Evolutionary conservation across 2,329 filamentous ascomycete species (phyloP).

Genomic region (Sphaerulina vaccinii): DNA sequence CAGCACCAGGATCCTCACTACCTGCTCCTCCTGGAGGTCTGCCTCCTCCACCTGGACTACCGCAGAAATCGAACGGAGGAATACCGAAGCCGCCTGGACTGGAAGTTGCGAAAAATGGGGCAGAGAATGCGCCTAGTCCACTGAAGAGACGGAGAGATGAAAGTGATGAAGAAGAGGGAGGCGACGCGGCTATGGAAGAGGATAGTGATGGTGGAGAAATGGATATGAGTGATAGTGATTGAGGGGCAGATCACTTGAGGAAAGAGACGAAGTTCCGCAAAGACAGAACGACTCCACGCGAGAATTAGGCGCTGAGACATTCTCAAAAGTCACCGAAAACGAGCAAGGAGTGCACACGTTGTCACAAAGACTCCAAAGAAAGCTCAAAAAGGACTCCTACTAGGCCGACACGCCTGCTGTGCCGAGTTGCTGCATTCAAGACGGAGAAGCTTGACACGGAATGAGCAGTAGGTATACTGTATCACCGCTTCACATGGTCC

Average conservation of each 20-base stretch:
- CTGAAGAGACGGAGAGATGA: conserved; percentile 51
- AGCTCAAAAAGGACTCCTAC: too few relatives aligned
- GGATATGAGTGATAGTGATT: conserved; percentile 70
- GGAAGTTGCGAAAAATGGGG: conserved; percentile 39
- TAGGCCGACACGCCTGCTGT: too few relatives aligned
- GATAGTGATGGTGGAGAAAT: conserved; percentile 54
- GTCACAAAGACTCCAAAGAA: too few relatives aligned
- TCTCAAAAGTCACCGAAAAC: too few relatives aligned
- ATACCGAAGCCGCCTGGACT: conserved; percentile 29
- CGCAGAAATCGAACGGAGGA: conserved; percentile 32
- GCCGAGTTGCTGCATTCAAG: too few relatives aligned
- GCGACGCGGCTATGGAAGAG: conserved; percentile 45
- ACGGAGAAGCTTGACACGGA: too few relatives aligned
- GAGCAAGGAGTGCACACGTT: too few relatives aligned
- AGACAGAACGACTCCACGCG: too few relatives aligned
- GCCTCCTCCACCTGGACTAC: conserved; percentile 29
- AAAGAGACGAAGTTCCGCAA: too few relatives aligned
- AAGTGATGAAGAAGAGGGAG: conserved; percentile 38
- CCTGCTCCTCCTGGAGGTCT: conserved; percentile 28
- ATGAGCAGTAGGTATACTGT: too few relatives aligned
- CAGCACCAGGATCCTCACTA: conserved; percentile 12
- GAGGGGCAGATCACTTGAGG: conserved; percentile 6
- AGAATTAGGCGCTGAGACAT: too few relatives aligned
- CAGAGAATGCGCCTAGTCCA: conserved; percentile 51
- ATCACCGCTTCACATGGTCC: too few relatives aligned